These are phyloP conservation scores for Pseudogymnoascus sp. DNA, from an alignment of 2,329 filamentous ascomycete genomes.

Conservation along the genomic window DNA sequence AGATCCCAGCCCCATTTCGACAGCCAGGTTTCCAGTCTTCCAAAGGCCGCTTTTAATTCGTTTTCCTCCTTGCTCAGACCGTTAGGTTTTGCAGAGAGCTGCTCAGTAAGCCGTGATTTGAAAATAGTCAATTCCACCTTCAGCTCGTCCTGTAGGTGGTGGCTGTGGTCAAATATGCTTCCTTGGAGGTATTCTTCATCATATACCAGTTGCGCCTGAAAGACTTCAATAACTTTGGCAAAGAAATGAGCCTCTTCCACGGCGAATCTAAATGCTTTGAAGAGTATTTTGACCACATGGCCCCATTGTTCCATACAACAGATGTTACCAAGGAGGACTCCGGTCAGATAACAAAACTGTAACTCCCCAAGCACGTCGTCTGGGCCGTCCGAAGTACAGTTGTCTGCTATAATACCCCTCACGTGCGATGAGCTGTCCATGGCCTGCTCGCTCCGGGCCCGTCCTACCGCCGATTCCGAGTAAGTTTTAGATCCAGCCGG, in stretches of 20 bases:
- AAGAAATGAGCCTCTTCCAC: conserved; percentile 37
- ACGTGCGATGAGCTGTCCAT: conserved; percentile 43
- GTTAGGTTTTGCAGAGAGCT: conserved; percentile 31
- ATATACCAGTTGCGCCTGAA: conserved; percentile 49
- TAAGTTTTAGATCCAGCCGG: conserved; percentile 35
- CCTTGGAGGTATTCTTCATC: conserved; percentile 38
- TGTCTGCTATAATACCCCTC: conserved; percentile 31
- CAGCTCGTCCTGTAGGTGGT: conserved; percentile 29
- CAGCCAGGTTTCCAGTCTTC: conserved; percentile 39
- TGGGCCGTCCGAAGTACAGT: conserved; percentile 25
- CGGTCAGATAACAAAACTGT: conserved; percentile 51
- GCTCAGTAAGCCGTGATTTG: conserved; percentile 44
- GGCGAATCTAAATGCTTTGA: conserved; percentile 42
- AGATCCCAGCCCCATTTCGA: conserved; percentile 48
- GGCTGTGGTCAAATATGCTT: conserved; percentile 30
- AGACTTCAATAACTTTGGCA: conserved; percentile 37
- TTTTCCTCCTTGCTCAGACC: conserved; percentile 33
- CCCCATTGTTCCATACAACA: conserved; percentile 56
- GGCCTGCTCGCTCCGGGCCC: conserved; percentile 35
- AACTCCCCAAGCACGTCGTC: conserved; percentile 49
- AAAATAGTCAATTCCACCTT: conserved; percentile 44
- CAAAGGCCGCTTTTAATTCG: conserved; percentile 40
- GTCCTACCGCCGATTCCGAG: conserved; percentile 28
- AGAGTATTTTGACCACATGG: conserved; percentile 43
- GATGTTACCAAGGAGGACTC: conserved; percentile 48